A percentile compares a stretch with the other conserved stretches of the same genome.
These are phyloP conservation scores for Stenogyne calaminthoides DNA, from an alignment of 305 asterid genomes.

Conservation along the genomic window DNA sequence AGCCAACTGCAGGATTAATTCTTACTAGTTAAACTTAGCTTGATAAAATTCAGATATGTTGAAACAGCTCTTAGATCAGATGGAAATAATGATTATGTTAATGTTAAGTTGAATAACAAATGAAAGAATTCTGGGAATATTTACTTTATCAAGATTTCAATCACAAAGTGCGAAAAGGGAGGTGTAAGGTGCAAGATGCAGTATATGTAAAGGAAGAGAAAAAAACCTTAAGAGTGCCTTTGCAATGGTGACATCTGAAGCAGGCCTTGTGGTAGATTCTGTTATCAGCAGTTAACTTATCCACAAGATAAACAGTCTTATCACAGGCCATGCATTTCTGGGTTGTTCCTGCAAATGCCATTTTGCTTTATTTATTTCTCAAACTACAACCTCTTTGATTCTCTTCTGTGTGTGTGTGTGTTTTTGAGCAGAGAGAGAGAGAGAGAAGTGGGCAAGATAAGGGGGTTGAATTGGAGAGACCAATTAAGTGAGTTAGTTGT, in stretches of 20 bases:
- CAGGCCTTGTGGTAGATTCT: conserved; percentile 87
- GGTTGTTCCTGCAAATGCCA: conserved; percentile 98
- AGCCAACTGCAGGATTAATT: conserved; percentile 48
- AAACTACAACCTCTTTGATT: too few relatives aligned
- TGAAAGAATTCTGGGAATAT: too few relatives aligned
- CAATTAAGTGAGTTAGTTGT: not conserved
- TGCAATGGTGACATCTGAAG: conserved; percentile 95
- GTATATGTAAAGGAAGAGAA: too few relatives aligned
- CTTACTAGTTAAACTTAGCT: not conserved
- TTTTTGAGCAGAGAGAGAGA: not conserved
- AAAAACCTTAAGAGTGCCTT: conserved; percentile 92
- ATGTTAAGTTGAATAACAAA: too few relatives aligned
- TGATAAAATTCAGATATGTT: conserved; percentile 13
- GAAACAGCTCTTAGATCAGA: not conserved
- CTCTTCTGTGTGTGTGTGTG: too few relatives aligned
- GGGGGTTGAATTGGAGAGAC: not conserved
- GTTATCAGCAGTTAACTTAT: conserved; percentile 88
- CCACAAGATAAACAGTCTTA: conserved; percentile 89
- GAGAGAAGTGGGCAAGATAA: not conserved
- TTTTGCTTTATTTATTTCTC: not conserved
- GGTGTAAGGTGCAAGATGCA: too few relatives aligned
- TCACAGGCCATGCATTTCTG: conserved; percentile 98
- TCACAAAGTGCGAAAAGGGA: too few relatives aligned
- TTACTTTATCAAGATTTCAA: too few relatives aligned
- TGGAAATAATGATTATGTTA: too few relatives aligned